phyloP scores from a whole-genome alignment of 768 basidiomycete species.

The Strobilomyces echinocephalus region DNA sequence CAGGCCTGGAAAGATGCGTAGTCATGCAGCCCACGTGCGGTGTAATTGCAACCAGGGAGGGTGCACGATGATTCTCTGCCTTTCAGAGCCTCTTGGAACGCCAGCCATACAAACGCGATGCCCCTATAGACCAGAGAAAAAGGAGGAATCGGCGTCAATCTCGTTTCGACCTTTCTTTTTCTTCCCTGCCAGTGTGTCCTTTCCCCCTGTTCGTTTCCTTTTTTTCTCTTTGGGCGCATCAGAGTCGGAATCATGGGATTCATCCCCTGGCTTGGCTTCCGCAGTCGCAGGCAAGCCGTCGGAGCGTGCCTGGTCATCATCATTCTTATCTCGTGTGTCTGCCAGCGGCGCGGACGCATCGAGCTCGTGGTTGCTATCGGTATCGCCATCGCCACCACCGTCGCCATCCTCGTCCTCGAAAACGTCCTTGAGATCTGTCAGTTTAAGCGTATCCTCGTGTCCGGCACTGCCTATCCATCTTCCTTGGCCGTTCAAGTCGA shows the following conservation, averaged over 20 bases:
- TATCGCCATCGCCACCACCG: slow-evolving; percentile 18
- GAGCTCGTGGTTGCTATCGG: slow-evolving; percentile 10
- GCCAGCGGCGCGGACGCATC: slow-evolving; percentile 23
- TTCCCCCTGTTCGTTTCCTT: slow-evolving; percentile 53
- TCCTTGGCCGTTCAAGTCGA: slow-evolving; percentile 52
- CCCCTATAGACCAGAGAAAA: slow-evolving; percentile 59
- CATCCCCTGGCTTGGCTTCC: slow-evolving; percentile 21
- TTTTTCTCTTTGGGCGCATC: slow-evolving; percentile 39
- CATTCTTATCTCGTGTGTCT: slow-evolving; percentile 20
- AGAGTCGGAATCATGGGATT: slow-evolving; percentile 24
- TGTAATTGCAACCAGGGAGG: not conserved
- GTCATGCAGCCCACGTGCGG: too few species aligned
- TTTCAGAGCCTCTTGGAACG: not conserved
- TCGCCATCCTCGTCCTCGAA: slow-evolving; percentile 43
- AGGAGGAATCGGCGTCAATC: slow-evolving; percentile 52
- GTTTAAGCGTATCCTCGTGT: slow-evolving; percentile 79
- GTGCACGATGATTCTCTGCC: not conserved
- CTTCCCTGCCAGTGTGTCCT: slow-evolving; percentile 43
- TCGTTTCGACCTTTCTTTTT: slow-evolving; percentile 59
- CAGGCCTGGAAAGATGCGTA: too few species aligned
- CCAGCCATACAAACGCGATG: not conserved
- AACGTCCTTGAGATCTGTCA: slow-evolving; percentile 80
- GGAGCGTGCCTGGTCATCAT: slow-evolving; percentile 11
- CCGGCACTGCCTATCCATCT: slow-evolving; percentile 93
- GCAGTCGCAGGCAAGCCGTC: not conserved